phyloP scores from a whole-genome alignment of 805 yeast genomes.

The Candida insectalens region DNA sequence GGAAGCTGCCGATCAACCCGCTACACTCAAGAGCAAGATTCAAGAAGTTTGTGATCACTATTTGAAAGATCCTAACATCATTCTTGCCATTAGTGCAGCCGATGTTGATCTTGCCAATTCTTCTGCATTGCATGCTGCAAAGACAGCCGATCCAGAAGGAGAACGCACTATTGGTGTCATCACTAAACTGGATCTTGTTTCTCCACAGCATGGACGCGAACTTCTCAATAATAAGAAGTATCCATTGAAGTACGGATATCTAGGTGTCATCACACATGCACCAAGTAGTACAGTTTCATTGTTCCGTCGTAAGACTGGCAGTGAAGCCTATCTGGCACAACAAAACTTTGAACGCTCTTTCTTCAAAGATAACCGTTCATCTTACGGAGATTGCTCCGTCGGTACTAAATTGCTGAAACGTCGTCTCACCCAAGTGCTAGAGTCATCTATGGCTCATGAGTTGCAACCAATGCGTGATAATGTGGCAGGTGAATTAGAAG shows the following conservation, averaged over 20 bases:
- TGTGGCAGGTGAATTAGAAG: conserved; percentile 88
- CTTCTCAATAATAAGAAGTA: conserved; percentile 71
- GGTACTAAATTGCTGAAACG: conserved; percentile 70
- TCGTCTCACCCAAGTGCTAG: conserved; percentile 79
- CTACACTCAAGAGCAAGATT: conserved; percentile 69
- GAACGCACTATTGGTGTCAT: conserved; percentile 95
- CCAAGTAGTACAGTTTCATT: conserved; percentile 32
- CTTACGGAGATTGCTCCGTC: conserved; percentile 53
- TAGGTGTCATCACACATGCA: conserved; percentile 89
- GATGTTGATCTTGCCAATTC: conserved; percentile 97
- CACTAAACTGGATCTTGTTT: conserved; percentile 87
- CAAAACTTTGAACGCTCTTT: conserved; percentile 56
- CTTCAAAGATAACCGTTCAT: conserved; percentile 54
- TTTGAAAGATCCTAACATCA: conserved; percentile 84
- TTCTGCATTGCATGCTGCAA: conserved; percentile 85
- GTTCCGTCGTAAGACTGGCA: conserved; percentile 45
- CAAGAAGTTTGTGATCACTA: conserved; percentile 75
- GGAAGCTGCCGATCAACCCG: conserved; percentile 94
- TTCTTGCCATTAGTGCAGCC: conserved; percentile 92
- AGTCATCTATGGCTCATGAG: conserved; percentile 82
- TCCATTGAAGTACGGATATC: conserved; percentile 93
- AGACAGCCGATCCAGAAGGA: conserved; percentile 85
- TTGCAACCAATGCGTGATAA: conserved; percentile 79
- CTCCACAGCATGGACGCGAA: conserved; percentile 58
- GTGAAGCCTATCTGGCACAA: conserved; percentile 57